phyloP scores from a whole-genome alignment of 371 early-diverging fungal genomes.

The Mortierella sp. region DNA sequence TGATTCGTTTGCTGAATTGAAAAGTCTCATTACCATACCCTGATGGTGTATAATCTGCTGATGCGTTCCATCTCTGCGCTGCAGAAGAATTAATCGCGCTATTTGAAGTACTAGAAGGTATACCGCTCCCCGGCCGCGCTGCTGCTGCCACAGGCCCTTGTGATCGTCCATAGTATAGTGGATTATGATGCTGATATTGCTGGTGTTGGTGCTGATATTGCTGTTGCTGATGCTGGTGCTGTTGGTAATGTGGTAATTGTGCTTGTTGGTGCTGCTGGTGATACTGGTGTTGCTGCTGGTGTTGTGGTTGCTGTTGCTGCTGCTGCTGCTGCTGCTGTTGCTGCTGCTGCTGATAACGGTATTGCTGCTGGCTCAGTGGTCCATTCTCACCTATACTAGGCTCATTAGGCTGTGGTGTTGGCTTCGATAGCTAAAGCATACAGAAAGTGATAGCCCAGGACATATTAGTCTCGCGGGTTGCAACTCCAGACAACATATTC shows the following conservation, averaged over 20 bases:
- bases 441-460: neutral
- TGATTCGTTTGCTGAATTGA: neutral
- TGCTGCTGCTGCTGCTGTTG: neutral
- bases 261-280: conserved; percentile 10
- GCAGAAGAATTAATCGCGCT: neutral
- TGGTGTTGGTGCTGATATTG: neutral
- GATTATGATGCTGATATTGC: neutral
- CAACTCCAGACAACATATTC: neutral
- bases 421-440: neutral
- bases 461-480: neutral
- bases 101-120: neutral
- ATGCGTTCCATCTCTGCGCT: conserved; percentile 8
- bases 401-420: neutral
- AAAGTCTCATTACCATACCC: neutral
- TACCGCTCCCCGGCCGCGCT: neutral
- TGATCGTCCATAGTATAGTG: neutral
- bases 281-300: neutral
- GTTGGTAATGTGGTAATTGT: conserved; percentile 1
- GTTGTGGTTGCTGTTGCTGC: neutral
- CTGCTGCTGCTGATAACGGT: neutral
- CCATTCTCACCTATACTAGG: neutral
- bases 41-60: conserved; percentile 14
- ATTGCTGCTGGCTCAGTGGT: neutral
- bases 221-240: neutral
- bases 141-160: neutral